Base-by-base conservation (phyloP, 306 rosid species). In the Sicyos edulis region DNA sequence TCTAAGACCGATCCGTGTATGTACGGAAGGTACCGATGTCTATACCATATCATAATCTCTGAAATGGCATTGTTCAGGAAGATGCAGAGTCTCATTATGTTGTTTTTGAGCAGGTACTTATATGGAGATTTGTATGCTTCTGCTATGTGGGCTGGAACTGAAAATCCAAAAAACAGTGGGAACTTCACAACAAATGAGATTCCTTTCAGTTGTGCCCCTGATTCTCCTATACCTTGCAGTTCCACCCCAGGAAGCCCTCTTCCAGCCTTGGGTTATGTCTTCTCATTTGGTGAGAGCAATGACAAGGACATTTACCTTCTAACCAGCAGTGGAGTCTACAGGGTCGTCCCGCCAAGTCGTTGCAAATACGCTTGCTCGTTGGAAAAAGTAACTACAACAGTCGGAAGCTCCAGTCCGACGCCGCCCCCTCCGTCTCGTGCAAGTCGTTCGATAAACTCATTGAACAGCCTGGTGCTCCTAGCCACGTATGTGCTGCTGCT, bases 1-100 rank as follows among this genome's bases (percentile, higher is more conserved):
- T 89, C 97, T 17, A 78, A 17, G 75, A 87, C 91, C 26, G 99
- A 95, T 82, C 96, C 99, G 15, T 95, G 99, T 87, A 86, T 78
- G 90, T 82, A 81, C 74, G 99, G 96, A 84, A 89, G 97, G 99
- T 95, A 84, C 22, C 71, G n/a, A 71, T 3, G 8, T 12, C 10
- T 14, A 10, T 34, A 21, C 50, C 3, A 26, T 4, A 7, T 64
- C 71, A 16, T 15, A n/a, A 54, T 44, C 5, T 42, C n/a, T n/a
- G 54, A 17, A 42, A 65, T 44, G 17, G 44, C 50, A 37, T 37
- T 62, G 50, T 62, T 63, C 15, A 63, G 42, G 64, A 59, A 26
- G 42, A 59, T 59, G 65, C 44, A 14, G 9, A 40, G 45, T 6
- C 45, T 45, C 19, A 9, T 19, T 6, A 4, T 22, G 69, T 32